Conservation (phyloP, 306 rosid species). For the Trifolium fragiferum region DNA sequence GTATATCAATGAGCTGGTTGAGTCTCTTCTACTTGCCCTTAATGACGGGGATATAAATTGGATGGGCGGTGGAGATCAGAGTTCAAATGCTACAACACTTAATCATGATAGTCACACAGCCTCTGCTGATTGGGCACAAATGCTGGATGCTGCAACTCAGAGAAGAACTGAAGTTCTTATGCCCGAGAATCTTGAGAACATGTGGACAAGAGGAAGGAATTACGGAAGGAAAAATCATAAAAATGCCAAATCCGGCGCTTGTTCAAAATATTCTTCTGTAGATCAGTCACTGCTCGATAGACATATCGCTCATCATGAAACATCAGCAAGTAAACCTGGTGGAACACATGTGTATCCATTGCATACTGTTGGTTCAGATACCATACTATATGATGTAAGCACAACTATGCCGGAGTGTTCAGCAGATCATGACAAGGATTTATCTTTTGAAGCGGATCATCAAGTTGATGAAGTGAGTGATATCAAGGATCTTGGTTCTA, state of each 20-base stretch:
- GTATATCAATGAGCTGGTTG: conserved; percentile 83
- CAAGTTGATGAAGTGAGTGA: conserved; percentile 55
- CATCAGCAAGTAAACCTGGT: conserved; percentile 36
- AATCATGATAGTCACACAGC: conserved; percentile 47
- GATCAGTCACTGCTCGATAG: conserved; percentile 40
- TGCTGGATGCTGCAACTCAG: conserved; percentile 80
- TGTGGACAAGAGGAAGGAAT: conserved; percentile 98
- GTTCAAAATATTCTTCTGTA: conserved; percentile 48
- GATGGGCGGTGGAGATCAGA: conserved; percentile 49
- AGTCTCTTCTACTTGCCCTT: conserved; percentile 61
- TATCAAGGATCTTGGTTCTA: conserved; percentile 35
- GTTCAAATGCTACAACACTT: conserved; percentile 50
- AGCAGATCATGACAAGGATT: conserved; percentile 49
- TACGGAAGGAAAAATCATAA: conserved; percentile 66
- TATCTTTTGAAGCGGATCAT: conserved; percentile 38
- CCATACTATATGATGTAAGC: conserved; percentile 47
- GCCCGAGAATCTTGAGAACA: conserved; percentile 97
- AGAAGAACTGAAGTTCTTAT: conserved; percentile 94
- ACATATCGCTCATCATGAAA: conserved; percentile 50
- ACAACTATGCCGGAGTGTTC: conserved; percentile 46
- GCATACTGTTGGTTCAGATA: conserved; percentile 47
- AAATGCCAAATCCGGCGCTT: conserved; percentile 45
- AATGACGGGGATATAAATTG: conserved; percentile 54
- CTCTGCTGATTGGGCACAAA: conserved; percentile 83
- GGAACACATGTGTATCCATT: conserved; percentile 40